phyloP scores from a whole-genome alignment of 768 basidiomycete species.

The Termitomyces sp. region DNA sequence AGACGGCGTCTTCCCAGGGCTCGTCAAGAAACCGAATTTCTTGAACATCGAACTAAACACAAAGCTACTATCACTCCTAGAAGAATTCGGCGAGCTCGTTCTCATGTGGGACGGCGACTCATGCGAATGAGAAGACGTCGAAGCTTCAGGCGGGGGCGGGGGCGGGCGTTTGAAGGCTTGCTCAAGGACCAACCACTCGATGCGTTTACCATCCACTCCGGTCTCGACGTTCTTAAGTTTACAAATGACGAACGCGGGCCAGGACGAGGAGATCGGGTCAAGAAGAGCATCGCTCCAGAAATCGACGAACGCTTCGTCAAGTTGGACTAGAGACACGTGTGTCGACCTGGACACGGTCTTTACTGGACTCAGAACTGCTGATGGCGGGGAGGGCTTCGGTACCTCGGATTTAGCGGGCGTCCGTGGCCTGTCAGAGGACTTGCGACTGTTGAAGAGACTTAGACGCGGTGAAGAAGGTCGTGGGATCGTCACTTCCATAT shows the following conservation, averaged over 20 bases:
- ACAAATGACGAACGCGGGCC: slow-evolving; percentile 69
- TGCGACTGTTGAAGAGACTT: slow-evolving; percentile 21
- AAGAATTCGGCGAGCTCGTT: slow-evolving; percentile 36
- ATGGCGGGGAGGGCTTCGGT: slow-evolving; percentile 11
- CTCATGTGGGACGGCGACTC: slow-evolving; percentile 19
- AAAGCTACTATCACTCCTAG: slow-evolving; percentile 30
- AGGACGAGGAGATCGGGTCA: slow-evolving; percentile 57
- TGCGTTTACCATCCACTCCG: slow-evolving; percentile 28
- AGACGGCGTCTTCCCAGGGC: slow-evolving; percentile 25
- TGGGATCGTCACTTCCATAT: slow-evolving; percentile 50
- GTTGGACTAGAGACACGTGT: slow-evolving; percentile 40
- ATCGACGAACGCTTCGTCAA: slow-evolving; percentile 81
- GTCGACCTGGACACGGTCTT: slow-evolving; percentile 34
- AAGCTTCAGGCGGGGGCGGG: slow-evolving; percentile 14
- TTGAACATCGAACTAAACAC: slow-evolving; percentile 49
- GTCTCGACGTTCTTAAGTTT: slow-evolving; percentile 45
- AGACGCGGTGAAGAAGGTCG: slow-evolving; percentile 27
- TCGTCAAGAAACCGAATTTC: slow-evolving; percentile 58
- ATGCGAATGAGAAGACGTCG: slow-evolving; percentile 10
- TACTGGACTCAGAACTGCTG: background rate
- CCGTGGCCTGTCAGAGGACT: slow-evolving; percentile 20
- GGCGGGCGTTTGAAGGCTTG: slow-evolving; percentile 42
- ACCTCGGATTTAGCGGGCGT: slow-evolving; percentile 10
- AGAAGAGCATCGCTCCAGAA: slow-evolving; percentile 74
- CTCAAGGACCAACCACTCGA: slow-evolving; percentile 69